phyloP scores from a whole-genome alignment of 2,329 filamentous ascomycete genomes.

The Aaosphaeria arxii region DNA sequence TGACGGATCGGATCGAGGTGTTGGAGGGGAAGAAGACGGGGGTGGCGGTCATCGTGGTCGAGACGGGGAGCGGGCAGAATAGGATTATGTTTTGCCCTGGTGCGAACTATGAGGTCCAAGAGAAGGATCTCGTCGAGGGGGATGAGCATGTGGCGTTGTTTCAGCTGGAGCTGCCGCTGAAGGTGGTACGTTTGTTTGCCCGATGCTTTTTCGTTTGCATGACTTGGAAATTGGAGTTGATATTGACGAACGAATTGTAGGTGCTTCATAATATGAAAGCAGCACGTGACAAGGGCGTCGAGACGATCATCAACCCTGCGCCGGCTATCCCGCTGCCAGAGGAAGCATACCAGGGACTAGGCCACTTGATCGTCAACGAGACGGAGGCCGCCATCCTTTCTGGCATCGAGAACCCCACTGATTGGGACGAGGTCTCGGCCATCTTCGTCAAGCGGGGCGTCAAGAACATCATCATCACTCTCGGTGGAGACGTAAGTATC shows the following conservation, averaged over 20 bases:
- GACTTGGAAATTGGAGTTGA: not conserved
- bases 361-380: conserved; percentile 86
- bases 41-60: conserved; percentile 49
- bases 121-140: conserved; percentile 35
- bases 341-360: conserved; percentile 64
- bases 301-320: conserved; percentile 81
- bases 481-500: conserved; percentile 67
- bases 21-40: conserved; percentile 46
- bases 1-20: conserved; percentile 37
- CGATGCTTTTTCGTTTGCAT: too few species aligned
- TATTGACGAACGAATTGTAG: conserved; percentile 7
- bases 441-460: conserved; percentile 69
- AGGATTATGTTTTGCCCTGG: conserved; percentile 48
- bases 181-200: conserved; percentile 29
- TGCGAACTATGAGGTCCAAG: conserved; percentile 43
- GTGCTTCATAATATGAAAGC: conserved; percentile 36
- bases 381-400: conserved; percentile 78
- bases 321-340: conserved; percentile 65
- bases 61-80: conserved; percentile 48
- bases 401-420: conserved; percentile 41
- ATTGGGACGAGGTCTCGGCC: conserved; percentile 33
- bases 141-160: conserved; percentile 44
- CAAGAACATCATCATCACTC: conserved; percentile 74
- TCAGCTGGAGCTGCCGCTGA: conserved; percentile 47
- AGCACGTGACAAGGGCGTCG: conserved; percentile 29